Percentiles rank a stretch among this genome's conserved stretches.
These are phyloP conservation scores for Pisolithus sp. DNA, from an alignment of 768 basidiomycete species.

Conservation along the genomic window DNA sequence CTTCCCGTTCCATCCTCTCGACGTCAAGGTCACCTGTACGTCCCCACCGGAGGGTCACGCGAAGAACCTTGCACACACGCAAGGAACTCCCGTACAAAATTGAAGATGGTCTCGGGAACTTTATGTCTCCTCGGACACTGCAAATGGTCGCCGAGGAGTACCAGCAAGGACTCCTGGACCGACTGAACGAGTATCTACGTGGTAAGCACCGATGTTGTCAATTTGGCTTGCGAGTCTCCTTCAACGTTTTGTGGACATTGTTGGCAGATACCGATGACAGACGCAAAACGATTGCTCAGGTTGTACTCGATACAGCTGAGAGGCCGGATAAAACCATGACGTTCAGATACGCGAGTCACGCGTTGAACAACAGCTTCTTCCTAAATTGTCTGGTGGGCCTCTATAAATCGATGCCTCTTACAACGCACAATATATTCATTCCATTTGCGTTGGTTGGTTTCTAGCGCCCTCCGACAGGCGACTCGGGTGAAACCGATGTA, in stretches of 20 bases:
- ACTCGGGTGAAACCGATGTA: constrained; percentile 14
- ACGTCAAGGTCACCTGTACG: constrained; percentile 10
- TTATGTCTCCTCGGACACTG: constrained; percentile 70
- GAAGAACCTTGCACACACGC: constrained; percentile 44
- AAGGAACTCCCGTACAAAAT: constrained; percentile 56
- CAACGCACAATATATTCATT: no score
- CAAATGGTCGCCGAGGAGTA: constrained; percentile 73
- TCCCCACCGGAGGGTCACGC: constrained; percentile 13
- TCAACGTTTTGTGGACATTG: neutral
- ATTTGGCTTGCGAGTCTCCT: no score
- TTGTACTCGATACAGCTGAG: constrained; percentile 60
- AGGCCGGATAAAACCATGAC: constrained; percentile 55
- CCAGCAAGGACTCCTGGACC: constrained; percentile 75
- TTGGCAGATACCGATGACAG: constrained; percentile 48
- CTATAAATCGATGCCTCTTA: neutral
- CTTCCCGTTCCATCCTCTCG: constrained; percentile 14
- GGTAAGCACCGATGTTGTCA: constrained; percentile 38
- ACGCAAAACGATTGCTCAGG: constrained; percentile 57
- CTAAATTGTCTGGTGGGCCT: constrained; percentile 72
- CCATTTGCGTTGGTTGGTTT: neutral
- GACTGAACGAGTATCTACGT: constrained; percentile 68
- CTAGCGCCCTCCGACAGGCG: constrained; percentile 30
- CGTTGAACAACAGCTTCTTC: constrained; percentile 95
- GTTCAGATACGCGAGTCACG: constrained; percentile 89
- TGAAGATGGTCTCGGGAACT: constrained; percentile 69